Base-by-base conservation (phyloP, 1,284 basidiomycete genomes). In the Coniophora puteana region DNA sequence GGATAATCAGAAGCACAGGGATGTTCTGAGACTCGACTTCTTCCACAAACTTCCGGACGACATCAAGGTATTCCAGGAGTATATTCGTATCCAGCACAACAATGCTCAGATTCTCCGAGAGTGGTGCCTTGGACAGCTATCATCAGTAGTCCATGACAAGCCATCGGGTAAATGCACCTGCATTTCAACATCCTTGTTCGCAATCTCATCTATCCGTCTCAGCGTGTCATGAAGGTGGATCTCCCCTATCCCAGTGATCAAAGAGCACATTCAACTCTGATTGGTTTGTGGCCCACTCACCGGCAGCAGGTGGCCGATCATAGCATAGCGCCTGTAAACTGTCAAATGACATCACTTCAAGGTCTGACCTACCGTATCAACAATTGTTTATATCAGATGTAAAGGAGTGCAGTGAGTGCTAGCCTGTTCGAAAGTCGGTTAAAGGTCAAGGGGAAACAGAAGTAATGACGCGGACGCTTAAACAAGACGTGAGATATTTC, bases 71-170 rank as follows among this genome's bases (percentile, higher is more conserved):
- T 53, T 80, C 72, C 45, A 89, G 61, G 13, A 89, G 63, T 45
- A 88, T 73, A 51, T 89, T 89, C 20, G 85, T 89, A 54, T 89
- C 85, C 25, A 86, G 53, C 14, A 89, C 72, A 31, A 89, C 53
- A 49, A 72, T 75, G 12, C 66, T 60, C 40, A 58, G 52, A 43
- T 55, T 58, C 48, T 72, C 68, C 6, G 62, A 58, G 17, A 66
- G 45, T 22, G 69, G 65, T 5, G 61, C 63, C 72, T 77, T 33
- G 38, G 28, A 28, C 34, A 44, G 32, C 7, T 12, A 34, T 39
- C 23, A 41, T 27, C 22, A 25, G n/a, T 12, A 8, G 20, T 26
- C 25, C 32, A 14, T 4, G 13, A 11, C 8, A 29, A 22, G 8
- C 6, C 8, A 30, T 36, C 13, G 13, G 20, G n/a, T 20, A 24